Evolutionary conservation across 2,329 filamentous ascomycete genomes (phyloP).

Genomic region (Curvularia sp.): DNA sequence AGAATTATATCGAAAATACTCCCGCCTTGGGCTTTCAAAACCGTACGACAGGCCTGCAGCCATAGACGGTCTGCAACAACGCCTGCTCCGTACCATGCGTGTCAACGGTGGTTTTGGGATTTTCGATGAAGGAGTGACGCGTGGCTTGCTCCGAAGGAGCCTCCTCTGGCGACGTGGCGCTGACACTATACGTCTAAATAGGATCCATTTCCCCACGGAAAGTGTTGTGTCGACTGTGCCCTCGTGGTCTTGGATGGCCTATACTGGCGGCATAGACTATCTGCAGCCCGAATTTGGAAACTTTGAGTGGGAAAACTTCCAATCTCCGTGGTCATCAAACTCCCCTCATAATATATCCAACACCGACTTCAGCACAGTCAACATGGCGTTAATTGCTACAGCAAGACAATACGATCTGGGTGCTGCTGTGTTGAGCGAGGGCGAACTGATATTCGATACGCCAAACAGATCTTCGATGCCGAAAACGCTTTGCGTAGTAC

Average conservation of each 20-base stretch:
- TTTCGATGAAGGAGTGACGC: slow-evolving; percentile 28
- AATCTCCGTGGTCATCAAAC: not conserved
- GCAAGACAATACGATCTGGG: slow-evolving; percentile 3
- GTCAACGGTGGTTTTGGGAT: slow-evolving; percentile 41
- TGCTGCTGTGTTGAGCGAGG: not conserved
- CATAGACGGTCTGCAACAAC: slow-evolving; percentile 43
- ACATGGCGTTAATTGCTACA: slow-evolving; percentile 2
- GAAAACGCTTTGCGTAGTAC: slow-evolving; percentile 1
- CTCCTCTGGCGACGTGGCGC: slow-evolving; percentile 15
- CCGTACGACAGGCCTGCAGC: slow-evolving; percentile 40
- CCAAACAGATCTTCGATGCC: slow-evolving; percentile 3
- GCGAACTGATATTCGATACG: slow-evolving; percentile 1
- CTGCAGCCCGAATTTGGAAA: slow-evolving; percentile 11
- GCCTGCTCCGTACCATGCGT: slow-evolving; percentile 31
- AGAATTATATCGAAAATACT: slow-evolving; percentile 32
- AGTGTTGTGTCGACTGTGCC: slow-evolving; percentile 5
- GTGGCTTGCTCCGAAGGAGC: slow-evolving; percentile 19
- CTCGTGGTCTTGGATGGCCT: slow-evolving; percentile 29
- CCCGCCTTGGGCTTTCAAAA: slow-evolving; percentile 31
- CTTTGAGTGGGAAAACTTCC: slow-evolving; percentile 23
- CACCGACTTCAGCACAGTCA: not conserved
- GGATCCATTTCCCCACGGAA: slow-evolving; percentile 10
- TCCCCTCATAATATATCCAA: not conserved
- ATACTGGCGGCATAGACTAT: slow-evolving; percentile 27
- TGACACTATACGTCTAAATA: not conserved